phyloP scores from a whole-genome alignment of 2,329 filamentous ascomycete species.

The Hypoxylon sp. region DNA sequence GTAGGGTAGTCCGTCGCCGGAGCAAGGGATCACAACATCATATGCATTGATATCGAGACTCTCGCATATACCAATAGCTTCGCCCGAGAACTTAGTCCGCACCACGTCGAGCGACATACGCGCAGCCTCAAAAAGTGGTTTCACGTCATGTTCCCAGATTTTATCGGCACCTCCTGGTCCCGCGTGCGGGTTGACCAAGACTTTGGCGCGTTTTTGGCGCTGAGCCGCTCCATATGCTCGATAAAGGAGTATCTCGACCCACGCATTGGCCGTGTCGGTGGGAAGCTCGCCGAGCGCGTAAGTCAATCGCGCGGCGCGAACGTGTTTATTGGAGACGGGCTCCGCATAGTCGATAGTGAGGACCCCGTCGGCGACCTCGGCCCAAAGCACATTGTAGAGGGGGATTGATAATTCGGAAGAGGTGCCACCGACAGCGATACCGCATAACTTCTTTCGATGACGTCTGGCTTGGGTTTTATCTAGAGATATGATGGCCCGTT shows the following conservation, averaged over 20 bases:
- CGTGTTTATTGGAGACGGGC: slow-evolving; percentile 69
- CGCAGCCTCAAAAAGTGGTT: slow-evolving; percentile 87
- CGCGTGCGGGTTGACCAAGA: slow-evolving; percentile 91
- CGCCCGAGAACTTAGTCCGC: slow-evolving; percentile 78
- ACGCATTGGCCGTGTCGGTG: slow-evolving; percentile 67
- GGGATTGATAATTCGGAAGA: slow-evolving; percentile 66
- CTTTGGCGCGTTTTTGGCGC: slow-evolving; percentile 82
- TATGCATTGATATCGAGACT: slow-evolving; percentile 83
- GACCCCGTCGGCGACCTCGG: slow-evolving; percentile 69
- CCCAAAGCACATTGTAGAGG: slow-evolving; percentile 89
- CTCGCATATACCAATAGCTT: slow-evolving; percentile 83
- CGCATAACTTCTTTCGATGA: slow-evolving; percentile 49
- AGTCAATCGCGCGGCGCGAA: slow-evolving; percentile 73
- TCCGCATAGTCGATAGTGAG: slow-evolving; percentile 82
- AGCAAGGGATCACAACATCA: slow-evolving; percentile 90
- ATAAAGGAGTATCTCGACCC: slow-evolving; percentile 75
- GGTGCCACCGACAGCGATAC: slow-evolving; percentile 45
- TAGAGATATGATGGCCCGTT: slow-evolving; percentile 32
- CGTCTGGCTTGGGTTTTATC: slow-evolving; percentile 47
- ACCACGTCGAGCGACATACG: slow-evolving; percentile 82
- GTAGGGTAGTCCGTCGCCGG: slow-evolving; percentile 91
- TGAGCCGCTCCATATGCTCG: slow-evolving; percentile 79
- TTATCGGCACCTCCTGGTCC: slow-evolving; percentile 83
- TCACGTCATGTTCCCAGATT: slow-evolving; percentile 81
- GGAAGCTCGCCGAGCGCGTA: slow-evolving; percentile 66